phyloP scores from a whole-genome alignment of 139 green algal species.

The Chlorella sp. region DNA sequence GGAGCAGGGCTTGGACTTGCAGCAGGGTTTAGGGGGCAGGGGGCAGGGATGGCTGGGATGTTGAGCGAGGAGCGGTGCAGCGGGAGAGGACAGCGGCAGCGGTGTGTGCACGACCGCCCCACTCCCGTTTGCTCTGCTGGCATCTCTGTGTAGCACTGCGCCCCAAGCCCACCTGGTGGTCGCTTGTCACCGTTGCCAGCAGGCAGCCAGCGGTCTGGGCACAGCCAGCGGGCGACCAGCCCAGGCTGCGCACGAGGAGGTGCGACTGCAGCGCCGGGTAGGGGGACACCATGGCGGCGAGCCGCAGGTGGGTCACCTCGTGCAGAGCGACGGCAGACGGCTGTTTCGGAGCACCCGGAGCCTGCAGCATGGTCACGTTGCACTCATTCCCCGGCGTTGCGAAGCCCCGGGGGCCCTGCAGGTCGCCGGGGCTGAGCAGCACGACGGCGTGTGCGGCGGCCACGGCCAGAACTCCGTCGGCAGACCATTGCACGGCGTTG shows the following conservation, averaged over 20 bases:
- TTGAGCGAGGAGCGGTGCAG: too few relatives aligned
- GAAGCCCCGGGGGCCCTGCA: conserved; percentile 52
- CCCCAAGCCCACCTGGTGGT: conserved; percentile 41
- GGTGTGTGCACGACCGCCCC: too few relatives aligned
- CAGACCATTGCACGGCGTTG: conserved; percentile 51
- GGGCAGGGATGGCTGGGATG: neutral
- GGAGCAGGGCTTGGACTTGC: too few relatives aligned
- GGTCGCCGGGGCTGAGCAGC: conserved; percentile 48
- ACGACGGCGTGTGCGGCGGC: conserved; percentile 31
- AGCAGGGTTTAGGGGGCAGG: neutral
- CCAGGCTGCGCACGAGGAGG: conserved; percentile 15
- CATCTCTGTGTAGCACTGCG: neutral
- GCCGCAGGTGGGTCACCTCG: conserved; percentile 29
- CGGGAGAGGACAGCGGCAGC: too few relatives aligned
- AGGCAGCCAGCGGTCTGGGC: conserved; percentile 40
- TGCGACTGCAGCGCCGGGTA: neutral
- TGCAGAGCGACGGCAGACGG: neutral
- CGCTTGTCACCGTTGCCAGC: conserved; percentile 45
- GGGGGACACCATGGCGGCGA: conserved; percentile 7
- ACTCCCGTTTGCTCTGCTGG: neutral
- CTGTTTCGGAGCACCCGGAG: neutral
- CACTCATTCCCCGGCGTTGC: neutral
- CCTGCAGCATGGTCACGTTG: neutral
- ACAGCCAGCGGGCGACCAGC: conserved; percentile 47
- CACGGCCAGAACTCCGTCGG: conserved; percentile 64